A percentile compares a stretch with the other conserved stretches of the same genome.
Evolutionary conservation across 2,329 filamentous ascomycete genomes (phyloP).

Genomic region (Annulohypoxylon truncatum): DNA sequence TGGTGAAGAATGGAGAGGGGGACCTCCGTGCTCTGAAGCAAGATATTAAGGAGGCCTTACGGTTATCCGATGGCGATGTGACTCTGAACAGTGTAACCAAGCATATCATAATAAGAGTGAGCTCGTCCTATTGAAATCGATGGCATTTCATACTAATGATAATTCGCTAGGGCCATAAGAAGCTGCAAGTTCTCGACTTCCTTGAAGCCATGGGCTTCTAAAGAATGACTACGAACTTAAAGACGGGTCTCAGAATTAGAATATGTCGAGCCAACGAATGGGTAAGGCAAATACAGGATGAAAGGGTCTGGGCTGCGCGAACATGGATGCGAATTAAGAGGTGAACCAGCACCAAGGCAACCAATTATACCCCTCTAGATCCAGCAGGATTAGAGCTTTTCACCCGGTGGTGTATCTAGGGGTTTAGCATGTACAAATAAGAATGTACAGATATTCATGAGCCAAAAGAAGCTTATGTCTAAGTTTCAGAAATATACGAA

Average conservation of each 20-base stretch:
- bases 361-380: neutral
- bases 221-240: neutral
- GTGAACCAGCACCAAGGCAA: neutral
- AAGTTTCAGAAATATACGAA: slow-evolving; percentile 26
- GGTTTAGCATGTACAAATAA: slow-evolving; percentile 10
- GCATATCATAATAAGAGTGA: slow-evolving; percentile 80
- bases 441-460: slow-evolving; percentile 22
- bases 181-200: slow-evolving; percentile 42
- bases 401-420: slow-evolving; percentile 2
- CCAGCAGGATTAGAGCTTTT: slow-evolving; percentile 11
- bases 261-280: neutral
- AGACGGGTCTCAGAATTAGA: neutral
- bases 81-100: slow-evolving; percentile 70
- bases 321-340: neutral
- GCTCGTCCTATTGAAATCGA: slow-evolving; percentile 27
- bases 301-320: neutral
- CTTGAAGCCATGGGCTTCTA: slow-evolving; percentile 45
- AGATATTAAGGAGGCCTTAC: slow-evolving; percentile 71
- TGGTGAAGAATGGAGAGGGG: slow-evolving; percentile 83
- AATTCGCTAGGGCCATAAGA: slow-evolving; percentile 41
- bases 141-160: slow-evolving; percentile 13
- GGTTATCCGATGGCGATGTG: slow-evolving; percentile 65
- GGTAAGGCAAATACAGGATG: neutral
- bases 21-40: slow-evolving; percentile 71
- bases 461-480: slow-evolving; percentile 35